Base-by-base conservation (phyloP, 2,329 filamentous ascomycete species). In the Curvularia hawaiiensis region DNA sequence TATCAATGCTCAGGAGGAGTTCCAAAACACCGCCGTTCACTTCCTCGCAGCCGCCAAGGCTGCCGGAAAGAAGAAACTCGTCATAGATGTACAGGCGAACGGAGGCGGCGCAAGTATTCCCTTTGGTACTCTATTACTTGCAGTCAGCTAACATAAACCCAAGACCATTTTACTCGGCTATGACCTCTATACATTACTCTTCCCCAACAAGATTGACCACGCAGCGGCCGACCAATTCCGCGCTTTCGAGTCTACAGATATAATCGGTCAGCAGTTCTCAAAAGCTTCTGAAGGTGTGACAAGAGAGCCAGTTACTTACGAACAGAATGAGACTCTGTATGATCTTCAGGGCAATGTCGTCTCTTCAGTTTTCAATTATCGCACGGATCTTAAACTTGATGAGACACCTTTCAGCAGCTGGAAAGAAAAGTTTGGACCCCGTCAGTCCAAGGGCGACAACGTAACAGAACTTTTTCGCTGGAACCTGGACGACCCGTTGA, bases 181-280 rank as follows among this genome's bases (percentile, higher is more conserved):
- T 62, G 85, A 88, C 66, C 78, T 89, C 26, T 88, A 88, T 75
- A 83, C 84, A 52, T 73, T 81, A 69, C 76, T 87, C 0, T 83
- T 84, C 75, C 84, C 84, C 0, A 60, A 65, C 5, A 73, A 78
- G 12, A 75, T 80, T 9, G 73, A 79, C 3, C 79, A 79, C 3
- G 84, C 82, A 55, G 81, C 81, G 4, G 80, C 78, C 4, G 79
- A 79, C 58, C 82, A 84, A 24, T 78, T 84, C 69, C 78, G 84
- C 12, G 79, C 83, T 3, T 75, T 80, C 38, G 80, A 84, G 53
- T 75, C 76, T 20, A 76, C 83, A 28, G 70, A 79, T 43, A 63
- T 80, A 16, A 71, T 85, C 11, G 72, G 80, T 60, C 54, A 79
- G 59, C 69, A 79, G 40, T 73, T 73, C 46, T 78, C 77, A 11